phyloP scores from a whole-genome alignment of 495 filamentous ascomycete genomes.

The Aspergillus steynii region DNA sequence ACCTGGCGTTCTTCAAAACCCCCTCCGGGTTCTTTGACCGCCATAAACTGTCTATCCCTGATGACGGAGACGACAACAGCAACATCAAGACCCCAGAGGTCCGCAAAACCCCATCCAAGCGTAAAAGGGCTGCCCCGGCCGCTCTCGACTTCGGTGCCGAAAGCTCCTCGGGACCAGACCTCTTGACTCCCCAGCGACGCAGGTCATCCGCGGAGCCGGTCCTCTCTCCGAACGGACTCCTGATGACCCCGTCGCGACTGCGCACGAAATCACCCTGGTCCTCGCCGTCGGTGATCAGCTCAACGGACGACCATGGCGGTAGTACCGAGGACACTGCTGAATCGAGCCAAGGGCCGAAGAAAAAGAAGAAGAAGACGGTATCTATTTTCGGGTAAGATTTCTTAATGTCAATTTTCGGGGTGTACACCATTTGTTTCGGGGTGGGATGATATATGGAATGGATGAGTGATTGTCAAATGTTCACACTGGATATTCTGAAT shows the following conservation, averaged over 20 bases:
- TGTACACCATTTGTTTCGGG: not conserved
- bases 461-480: not conserved
- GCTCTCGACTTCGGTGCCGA: not conserved
- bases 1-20: constrained; percentile 26
- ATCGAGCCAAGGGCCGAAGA: not conserved
- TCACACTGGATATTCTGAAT: too few species aligned
- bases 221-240: constrained; percentile 21
- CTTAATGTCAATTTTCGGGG: not conserved
- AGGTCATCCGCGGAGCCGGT: not conserved
- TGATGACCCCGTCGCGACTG: constrained; percentile 19
- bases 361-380: not conserved
- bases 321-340: not conserved
- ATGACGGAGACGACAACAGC: constrained; percentile 21
- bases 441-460: not conserved
- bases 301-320: not conserved
- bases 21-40: constrained; percentile 42
- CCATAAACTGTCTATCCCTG: constrained; percentile 40
- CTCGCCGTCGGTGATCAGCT: constrained; percentile 1
- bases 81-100: not conserved
- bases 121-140: constrained; percentile 10
- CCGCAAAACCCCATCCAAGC: constrained; percentile 14
- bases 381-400: constrained; percentile 1
- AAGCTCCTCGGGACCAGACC: not conserved
- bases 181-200: not conserved
- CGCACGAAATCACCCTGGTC: constrained; percentile 14